Evolutionary conservation across 208 protist species (phyloP), one percentile per base, ranked within the genome.

Genomic region (Trypanosoma cruzi): DNA sequence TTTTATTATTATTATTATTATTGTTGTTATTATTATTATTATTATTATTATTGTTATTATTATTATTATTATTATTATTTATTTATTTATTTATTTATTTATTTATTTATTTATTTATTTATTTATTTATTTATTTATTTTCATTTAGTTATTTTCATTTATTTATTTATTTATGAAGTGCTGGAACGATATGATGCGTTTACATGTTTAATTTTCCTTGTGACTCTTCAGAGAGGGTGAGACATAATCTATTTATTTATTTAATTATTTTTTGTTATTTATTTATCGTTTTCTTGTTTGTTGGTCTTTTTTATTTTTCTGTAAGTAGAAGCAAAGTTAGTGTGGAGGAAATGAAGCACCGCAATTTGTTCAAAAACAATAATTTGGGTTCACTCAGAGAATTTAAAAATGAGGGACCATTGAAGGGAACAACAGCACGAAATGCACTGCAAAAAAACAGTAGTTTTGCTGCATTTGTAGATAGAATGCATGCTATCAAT

Each of bases 391-490:
- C 13, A 8, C 5, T 7, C n/a, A 53, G n/a, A 53, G n/a, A 53
- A 28, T 53, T 8, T 24, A 53, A 53, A 53, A 53, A 16, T 53
- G 48, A 53, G n/a, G 48, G n/a, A 53, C 13, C 48, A 53, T 24
- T 10, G 4, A 64, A 18, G 2, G 34, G 29, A 48, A 48, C 11
- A 0, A 53, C 53, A n/a, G 68, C 53, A 11, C 57, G 59, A 52
- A 74, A 62, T 48, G 40, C 59, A 4, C 32, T 81, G 37, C 22
- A 28, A 32, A 58, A 69, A n/a, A 69, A 75, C 57, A 18, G 40
- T 37, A 53, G 56, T 4, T 82, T 82, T 71, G 61, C 53, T 61
- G n/a, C 55, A 37, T 82, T 82, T 72, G 77, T 77, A 22, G 48
- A 74, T 31, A 44, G 77, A 52, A 82, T 82, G 77, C 28, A 62